These are phyloP conservation scores for Forsythia suspensa DNA, from an alignment of 257 asterid species.

Conservation along the genomic window DNA sequence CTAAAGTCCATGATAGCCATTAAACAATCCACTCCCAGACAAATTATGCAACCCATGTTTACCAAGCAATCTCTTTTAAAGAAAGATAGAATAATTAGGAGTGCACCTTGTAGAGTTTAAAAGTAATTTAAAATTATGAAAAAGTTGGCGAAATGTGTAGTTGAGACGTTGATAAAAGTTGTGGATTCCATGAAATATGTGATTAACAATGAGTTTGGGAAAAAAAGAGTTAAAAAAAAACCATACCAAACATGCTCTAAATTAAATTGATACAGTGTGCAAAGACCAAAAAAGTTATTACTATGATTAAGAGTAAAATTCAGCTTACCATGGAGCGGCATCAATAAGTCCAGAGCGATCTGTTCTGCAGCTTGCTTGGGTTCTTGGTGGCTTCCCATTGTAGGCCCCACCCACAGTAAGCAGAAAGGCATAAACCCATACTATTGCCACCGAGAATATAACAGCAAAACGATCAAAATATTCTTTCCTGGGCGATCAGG, in stretches of 20 bases:
- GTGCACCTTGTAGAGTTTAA: neutral
- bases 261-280: neutral
- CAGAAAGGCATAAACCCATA: constrained; percentile 8
- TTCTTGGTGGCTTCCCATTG: constrained; percentile 7
- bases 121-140: too few species aligned
- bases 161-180: too few species aligned
- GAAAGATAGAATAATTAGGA: neutral
- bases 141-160: too few species aligned
- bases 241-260: too few species aligned
- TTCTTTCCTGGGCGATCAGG: constrained; percentile 4
- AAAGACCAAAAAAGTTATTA: neutral
- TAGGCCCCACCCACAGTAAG: constrained; percentile 23
- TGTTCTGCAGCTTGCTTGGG: constrained; percentile 16
- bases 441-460: constrained; percentile 13
- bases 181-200: too few species aligned
- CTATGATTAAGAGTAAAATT: neutral
- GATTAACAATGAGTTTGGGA: too few species aligned
- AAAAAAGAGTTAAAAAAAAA: too few species aligned
- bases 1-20: neutral
- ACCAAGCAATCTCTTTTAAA: too few species aligned
- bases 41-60: neutral
- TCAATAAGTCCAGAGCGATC: constrained; percentile 21
- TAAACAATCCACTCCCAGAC: too few species aligned
- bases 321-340: constrained; percentile 18
- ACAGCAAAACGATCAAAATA: constrained; percentile 15